phyloP scores from a whole-genome alignment of 768 basidiomycete species.

The Cyclocybe cylindracea region DNA sequence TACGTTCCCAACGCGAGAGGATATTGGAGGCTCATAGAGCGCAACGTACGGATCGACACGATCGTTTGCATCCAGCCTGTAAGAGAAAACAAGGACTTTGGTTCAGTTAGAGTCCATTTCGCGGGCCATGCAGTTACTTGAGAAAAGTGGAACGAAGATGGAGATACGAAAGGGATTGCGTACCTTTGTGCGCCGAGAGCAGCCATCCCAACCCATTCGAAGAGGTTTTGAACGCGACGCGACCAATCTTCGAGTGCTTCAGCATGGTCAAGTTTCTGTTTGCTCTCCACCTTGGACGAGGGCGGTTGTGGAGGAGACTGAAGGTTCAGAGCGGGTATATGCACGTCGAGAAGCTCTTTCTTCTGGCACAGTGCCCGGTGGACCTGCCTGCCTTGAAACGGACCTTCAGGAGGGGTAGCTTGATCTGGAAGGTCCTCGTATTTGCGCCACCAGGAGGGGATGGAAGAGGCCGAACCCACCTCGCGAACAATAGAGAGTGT shows the following conservation, averaged over 20 bases:
- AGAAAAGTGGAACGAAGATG: neutral
- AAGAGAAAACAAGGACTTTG: neutral
- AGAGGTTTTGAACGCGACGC: slow-evolving; percentile 43
- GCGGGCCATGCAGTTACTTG: neutral
- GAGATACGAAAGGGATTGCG: slow-evolving; percentile 1
- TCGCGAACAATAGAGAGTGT: slow-evolving; percentile 39
- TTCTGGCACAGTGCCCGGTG: slow-evolving; percentile 25
- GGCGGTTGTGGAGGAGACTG: slow-evolving; percentile 23
- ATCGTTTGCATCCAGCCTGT: slow-evolving; percentile 61
- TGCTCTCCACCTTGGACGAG: slow-evolving; percentile 1
- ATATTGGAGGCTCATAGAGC: slow-evolving; percentile 57
- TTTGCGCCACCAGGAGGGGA: slow-evolving; percentile 1
- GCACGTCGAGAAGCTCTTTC: slow-evolving; percentile 31
- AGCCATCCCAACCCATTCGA: slow-evolving; percentile 79
- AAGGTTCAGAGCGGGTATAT: slow-evolving; percentile 40
- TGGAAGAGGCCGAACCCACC: slow-evolving; percentile 15
- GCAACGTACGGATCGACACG: slow-evolving; percentile 70
- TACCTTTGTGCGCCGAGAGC: slow-evolving; percentile 68
- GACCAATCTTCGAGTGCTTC: slow-evolving; percentile 54
- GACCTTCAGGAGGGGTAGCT: slow-evolving; percentile 18
- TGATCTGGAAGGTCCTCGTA: neutral
- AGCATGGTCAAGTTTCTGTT: slow-evolving; percentile 10
- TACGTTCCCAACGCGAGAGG: slow-evolving; percentile 44
- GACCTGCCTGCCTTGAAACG: slow-evolving; percentile 13
- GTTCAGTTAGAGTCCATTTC: neutral